A percentile compares a stretch with the other conserved stretches of the same genome.
Conservation (phyloP, 805 yeast genomes). For the Hanseniaspora taiwanica region DNA sequence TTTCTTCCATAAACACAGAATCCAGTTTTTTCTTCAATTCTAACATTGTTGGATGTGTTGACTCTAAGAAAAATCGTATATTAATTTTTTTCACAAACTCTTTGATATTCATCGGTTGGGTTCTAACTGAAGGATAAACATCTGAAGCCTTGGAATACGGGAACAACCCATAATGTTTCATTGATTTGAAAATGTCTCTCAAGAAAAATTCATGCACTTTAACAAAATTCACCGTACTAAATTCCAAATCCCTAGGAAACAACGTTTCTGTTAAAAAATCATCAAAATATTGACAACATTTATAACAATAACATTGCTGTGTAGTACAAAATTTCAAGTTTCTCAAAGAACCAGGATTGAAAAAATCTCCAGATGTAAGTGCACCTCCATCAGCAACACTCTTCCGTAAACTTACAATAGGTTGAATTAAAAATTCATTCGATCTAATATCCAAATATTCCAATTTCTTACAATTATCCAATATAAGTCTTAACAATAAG, state of each 20-base stretch:
- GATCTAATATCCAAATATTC: conserved; percentile 29
- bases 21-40: neutral
- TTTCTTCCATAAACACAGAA: too few relatives aligned
- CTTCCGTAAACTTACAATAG: conserved; percentile 11
- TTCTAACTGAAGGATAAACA: conserved; percentile 29
- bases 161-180: conserved; percentile 22
- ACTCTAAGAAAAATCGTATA: conserved; percentile 8
- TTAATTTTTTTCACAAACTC: conserved; percentile 19
- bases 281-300: conserved; percentile 20
- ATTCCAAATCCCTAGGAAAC: conserved; percentile 10
- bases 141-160: conserved; percentile 34
- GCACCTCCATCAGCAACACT: neutral
- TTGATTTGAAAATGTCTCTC: conserved; percentile 25
- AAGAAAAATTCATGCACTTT: conserved; percentile 19
- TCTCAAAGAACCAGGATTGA: conserved; percentile 8
- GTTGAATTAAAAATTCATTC: conserved; percentile 20
- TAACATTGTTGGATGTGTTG: neutral
- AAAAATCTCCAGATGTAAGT: neutral
- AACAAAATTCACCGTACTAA: conserved; percentile 17
- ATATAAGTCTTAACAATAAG: conserved; percentile 23
- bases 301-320: conserved; percentile 21
- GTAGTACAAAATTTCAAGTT: conserved; percentile 16
- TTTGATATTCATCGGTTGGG: conserved; percentile 27
- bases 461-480: conserved; percentile 22
- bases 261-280: conserved; percentile 24